Evolutionary conservation across 352 stramenopile species (phyloP).

Genomic region (Pythium aristosporum): DNA sequence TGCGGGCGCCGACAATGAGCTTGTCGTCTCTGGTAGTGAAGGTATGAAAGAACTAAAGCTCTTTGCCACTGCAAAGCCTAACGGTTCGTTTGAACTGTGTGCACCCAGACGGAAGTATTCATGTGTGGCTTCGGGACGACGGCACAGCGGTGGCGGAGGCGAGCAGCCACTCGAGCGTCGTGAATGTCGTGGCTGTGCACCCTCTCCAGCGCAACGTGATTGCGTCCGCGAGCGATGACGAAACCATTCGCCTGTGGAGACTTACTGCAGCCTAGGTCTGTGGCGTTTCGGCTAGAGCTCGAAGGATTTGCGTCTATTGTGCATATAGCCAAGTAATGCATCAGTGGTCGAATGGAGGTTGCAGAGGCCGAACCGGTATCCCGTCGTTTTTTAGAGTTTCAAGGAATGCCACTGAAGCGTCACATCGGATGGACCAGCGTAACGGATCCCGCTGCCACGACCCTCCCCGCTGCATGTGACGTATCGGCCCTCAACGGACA

Average conservation of each 20-base stretch:
- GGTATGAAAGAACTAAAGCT: conserved; percentile 29
- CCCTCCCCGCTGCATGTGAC: background rate
- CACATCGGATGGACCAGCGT: background rate
- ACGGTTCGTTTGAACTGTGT: background rate
- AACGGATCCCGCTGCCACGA: conserved; percentile 5
- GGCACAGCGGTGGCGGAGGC: conserved; percentile 40
- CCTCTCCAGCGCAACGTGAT: conserved; percentile 50
- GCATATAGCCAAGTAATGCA: background rate
- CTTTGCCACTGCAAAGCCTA: background rate
- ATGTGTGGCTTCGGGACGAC: conserved; percentile 60
- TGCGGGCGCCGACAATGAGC: conserved; percentile 41
- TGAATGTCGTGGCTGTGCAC: conserved; percentile 69
- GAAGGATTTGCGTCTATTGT: background rate
- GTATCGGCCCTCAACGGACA: conserved; percentile 7
- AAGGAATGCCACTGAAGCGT: conserved; percentile 3
- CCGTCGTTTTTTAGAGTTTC: background rate
- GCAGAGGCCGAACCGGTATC: background rate
- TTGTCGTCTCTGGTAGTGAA: conserved; percentile 72
- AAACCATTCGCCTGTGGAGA: conserved; percentile 48
- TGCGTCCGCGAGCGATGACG: conserved; percentile 72
- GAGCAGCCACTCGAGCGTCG: conserved; percentile 57
- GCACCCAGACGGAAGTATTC: conserved; percentile 44
- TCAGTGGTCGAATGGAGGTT: background rate
- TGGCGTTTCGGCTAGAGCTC: background rate
- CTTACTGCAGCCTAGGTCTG: conserved; percentile 5